Evolutionary conservation across 139 green algal species (phyloP).

Genomic region (Klebsormidium nitens): DNA sequence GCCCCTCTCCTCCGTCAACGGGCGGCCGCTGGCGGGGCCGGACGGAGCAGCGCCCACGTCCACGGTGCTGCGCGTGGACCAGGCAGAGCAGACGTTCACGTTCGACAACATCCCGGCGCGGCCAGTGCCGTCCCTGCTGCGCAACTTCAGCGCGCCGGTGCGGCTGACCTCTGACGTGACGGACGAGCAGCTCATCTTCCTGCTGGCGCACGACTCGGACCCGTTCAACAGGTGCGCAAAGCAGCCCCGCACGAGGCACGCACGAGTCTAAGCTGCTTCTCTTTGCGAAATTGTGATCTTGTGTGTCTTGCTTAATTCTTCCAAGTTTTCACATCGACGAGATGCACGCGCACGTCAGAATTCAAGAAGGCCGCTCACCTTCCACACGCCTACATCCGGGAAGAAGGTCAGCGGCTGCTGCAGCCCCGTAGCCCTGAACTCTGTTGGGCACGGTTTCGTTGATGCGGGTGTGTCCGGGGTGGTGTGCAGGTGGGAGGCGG

Average conservation of each 20-base stretch:
- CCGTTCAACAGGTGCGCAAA: conserved; percentile 80
- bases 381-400: too few relatives aligned
- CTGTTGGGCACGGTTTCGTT: too few relatives aligned
- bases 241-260: too few relatives aligned
- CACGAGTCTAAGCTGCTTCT: too few relatives aligned
- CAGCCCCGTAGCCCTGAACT: too few relatives aligned
- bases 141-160: conserved; percentile 90
- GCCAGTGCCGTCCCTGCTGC: conserved; percentile 82
- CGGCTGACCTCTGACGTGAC: conserved; percentile 61
- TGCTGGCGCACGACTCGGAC: conserved; percentile 87
- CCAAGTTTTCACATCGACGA: too few relatives aligned
- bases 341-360: too few relatives aligned
- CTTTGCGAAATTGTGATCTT: too few relatives aligned
- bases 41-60: conserved; percentile 11
- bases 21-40: neutral
- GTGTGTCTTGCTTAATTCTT: too few relatives aligned
- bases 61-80: conserved; percentile 16
- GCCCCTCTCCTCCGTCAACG: conserved; percentile 48
- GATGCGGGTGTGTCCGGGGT: neutral
- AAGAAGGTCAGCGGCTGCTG: too few relatives aligned
- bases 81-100: conserved; percentile 49
- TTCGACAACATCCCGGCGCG: conserved; percentile 44
- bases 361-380: too few relatives aligned
- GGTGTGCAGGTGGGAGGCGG: conserved; percentile 57
- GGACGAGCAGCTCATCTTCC: conserved; percentile 82